Base-by-base conservation (phyloP, 1,284 basidiomycete species). In the Cerioporus squamosus region DNA sequence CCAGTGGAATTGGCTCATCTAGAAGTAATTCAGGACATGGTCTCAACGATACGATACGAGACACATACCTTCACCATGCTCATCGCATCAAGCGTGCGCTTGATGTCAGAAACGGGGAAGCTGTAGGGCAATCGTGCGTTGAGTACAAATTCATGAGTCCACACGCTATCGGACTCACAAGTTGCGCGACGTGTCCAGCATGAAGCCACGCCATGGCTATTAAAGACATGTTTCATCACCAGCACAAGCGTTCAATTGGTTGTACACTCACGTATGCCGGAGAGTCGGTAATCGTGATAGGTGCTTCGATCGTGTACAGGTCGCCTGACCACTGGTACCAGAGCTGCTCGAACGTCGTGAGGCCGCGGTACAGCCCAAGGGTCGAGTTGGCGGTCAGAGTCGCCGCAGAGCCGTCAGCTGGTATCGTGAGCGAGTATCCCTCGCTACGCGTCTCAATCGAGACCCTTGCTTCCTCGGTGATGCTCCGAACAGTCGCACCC, bases 291-390 rank as follows among this genome's bases (percentile, higher is more conserved):
- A 91, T 86, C 6, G 73, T 64, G 6, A 88, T 69, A 0, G 90
- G 90, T 0, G 85, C 82, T 44, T 84, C 75, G 51, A 84, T 71
- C 0, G 82, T 81, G 61, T 91, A 91, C 0, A 78, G 79, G n/a
- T 73, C 68, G 2, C 70, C 78, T 14, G 66, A 69, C 44, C 73
- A 73, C 24, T 81, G 77, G 66, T 88, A 93, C 82, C 85, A 90
- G 23, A 96, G 71, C 73, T 95, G 93, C 42, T 80, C 77, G 69
- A 96, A 93, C 0, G 93, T 94, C n/a, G 90, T 88, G 53, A 96
- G 74, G 0, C 93, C 95, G 50, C 95, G 81, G 44, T 89, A 83
- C 17, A 94, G 74, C 0, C 94, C 94, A 18, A 97, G 74, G 0
- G 91, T 84, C 24, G 89, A 87, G 59, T 86, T 85, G 1, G 93